Conservation (phyloP, 495 filamentous ascomycete species). For the Penicillium lividum region DNA sequence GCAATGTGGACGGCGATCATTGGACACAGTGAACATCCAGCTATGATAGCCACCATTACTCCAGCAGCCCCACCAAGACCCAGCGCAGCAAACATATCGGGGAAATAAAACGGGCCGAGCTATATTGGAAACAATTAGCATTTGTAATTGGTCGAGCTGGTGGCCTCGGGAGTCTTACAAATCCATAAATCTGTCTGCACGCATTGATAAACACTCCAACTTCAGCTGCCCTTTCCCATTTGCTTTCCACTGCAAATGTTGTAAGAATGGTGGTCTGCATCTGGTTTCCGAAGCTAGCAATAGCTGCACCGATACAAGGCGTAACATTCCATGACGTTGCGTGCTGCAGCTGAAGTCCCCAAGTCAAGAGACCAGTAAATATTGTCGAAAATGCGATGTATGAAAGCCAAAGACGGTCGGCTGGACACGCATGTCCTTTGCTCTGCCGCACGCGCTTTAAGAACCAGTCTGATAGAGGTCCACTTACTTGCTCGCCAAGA, state of each 20-base stretch:
- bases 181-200: conserved; percentile 36
- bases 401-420: conserved; percentile 37
- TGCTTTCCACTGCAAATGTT: conserved; percentile 34
- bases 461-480: conserved; percentile 34
- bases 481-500: conserved; percentile 38
- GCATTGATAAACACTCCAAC: conserved; percentile 38
- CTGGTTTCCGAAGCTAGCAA: conserved; percentile 39
- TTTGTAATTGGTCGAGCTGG: background rate
- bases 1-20: conserved; percentile 28
- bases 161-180: conserved; percentile 20
- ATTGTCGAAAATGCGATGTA: conserved; percentile 33
- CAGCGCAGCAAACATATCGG: conserved; percentile 32
- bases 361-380: conserved; percentile 30
- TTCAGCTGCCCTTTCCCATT: conserved; percentile 25
- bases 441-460: conserved; percentile 15
- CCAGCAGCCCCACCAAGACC: conserved; percentile 32
- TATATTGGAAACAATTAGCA: conserved; percentile 7
- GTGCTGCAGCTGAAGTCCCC: conserved; percentile 32
- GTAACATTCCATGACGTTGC: conserved; percentile 35
- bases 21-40: conserved; percentile 25
- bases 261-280: conserved; percentile 36
- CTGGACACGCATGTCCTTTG: conserved; percentile 20
- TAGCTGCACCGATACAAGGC: conserved; percentile 34
- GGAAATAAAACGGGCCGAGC: conserved; percentile 39
- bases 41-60: conserved; percentile 33